Evolutionary conservation across 148 eudicot species (phyloP).

Genomic region (Persicaria maculosa): DNA sequence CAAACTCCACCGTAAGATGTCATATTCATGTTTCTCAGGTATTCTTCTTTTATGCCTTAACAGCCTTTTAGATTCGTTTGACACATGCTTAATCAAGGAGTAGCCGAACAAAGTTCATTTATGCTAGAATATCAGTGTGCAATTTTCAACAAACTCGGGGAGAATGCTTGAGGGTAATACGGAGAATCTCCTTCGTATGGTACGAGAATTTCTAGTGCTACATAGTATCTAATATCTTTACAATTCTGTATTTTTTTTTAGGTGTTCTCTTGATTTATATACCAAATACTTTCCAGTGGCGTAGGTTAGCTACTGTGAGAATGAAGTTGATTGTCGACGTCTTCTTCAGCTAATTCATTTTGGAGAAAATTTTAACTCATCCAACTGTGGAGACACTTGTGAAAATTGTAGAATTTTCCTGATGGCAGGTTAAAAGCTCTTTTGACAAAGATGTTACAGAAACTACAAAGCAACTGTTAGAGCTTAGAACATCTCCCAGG

Average conservation of each 20-base stretch:
- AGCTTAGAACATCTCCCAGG: conserved; percentile 9
- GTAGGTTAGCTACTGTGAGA: conserved; percentile 88
- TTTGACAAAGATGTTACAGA: conserved; percentile 84
- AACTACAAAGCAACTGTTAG: conserved; percentile 77
- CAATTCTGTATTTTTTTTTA: not conserved
- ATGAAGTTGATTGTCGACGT: conserved; percentile 93
- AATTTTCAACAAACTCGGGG: conserved; percentile 44
- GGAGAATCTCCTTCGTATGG: conserved; percentile 86
- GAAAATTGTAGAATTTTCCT: conserved; percentile 59
- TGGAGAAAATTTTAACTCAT: conserved; percentile 78
- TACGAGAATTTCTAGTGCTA: conserved; percentile 21
- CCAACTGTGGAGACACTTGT: conserved; percentile 60
- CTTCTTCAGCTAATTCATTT: conserved; percentile 86
- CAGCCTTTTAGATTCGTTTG: conserved; percentile 62
- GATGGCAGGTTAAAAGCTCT: conserved; percentile 29
- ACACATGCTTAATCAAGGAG: conserved; percentile 92
- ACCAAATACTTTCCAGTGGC: not conserved
- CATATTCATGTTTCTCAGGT: too few relatives aligned
- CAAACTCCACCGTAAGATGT: too few relatives aligned
- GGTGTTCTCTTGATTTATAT: conserved; percentile 17
- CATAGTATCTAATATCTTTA: conserved; percentile 5
- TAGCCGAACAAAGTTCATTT: conserved; percentile 57
- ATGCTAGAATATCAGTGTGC: conserved; percentile 35
- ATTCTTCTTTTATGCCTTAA: too few relatives aligned
- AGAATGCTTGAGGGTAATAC: conserved; percentile 64